phyloP scores from a whole-genome alignment of 108 stramenopile genomes.

The Skeletonema tropicum region DNA sequence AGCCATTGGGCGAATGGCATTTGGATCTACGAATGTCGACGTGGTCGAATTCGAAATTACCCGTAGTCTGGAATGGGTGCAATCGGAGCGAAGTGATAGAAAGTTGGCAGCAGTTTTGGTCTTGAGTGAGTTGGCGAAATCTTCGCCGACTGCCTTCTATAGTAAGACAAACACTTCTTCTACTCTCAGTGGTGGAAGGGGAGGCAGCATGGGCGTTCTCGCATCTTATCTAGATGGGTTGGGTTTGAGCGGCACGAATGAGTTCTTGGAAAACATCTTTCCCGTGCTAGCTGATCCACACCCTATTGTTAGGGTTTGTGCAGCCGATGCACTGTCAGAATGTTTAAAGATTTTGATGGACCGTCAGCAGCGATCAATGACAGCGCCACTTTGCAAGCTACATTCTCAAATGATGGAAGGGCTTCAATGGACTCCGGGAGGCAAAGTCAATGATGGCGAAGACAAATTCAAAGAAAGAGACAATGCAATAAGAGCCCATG shows the following conservation, averaged over 20 bases:
- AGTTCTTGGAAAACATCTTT: conserved; percentile 91
- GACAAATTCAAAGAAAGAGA: conserved; percentile 24
- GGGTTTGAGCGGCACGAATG: conserved; percentile 66
- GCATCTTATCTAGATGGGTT: conserved; percentile 40
- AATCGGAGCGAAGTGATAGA: conserved; percentile 77
- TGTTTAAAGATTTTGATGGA: conserved; percentile 82
- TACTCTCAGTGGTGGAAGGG: conserved; percentile 9
- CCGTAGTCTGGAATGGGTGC: conserved; percentile 93
- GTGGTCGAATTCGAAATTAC: conserved; percentile 93
- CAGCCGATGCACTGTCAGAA: conserved; percentile 90
- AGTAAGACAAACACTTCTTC: conserved; percentile 74
- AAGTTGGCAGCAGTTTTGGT: conserved; percentile 88
- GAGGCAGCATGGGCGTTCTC: conserved; percentile 17
- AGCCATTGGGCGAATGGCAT: conserved; percentile 92
- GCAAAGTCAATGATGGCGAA: conserved; percentile 14
- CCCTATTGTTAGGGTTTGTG: conserved; percentile 88
- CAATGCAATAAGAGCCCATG: conserved; percentile 72
- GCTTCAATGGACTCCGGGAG: conserved; percentile 25
- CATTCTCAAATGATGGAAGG: conserved; percentile 79
- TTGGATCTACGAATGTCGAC: conserved; percentile 80
- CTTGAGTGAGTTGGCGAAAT: conserved; percentile 86
- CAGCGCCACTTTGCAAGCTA: conserved; percentile 71
- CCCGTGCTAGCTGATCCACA: conserved; percentile 81
- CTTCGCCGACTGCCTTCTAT: conserved; percentile 93
- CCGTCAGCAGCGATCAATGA: conserved; percentile 65